These are phyloP conservation scores for Microbotryum saponariae DNA, from an alignment of 1,284 basidiomycete genomes.

Conservation along the genomic window DNA sequence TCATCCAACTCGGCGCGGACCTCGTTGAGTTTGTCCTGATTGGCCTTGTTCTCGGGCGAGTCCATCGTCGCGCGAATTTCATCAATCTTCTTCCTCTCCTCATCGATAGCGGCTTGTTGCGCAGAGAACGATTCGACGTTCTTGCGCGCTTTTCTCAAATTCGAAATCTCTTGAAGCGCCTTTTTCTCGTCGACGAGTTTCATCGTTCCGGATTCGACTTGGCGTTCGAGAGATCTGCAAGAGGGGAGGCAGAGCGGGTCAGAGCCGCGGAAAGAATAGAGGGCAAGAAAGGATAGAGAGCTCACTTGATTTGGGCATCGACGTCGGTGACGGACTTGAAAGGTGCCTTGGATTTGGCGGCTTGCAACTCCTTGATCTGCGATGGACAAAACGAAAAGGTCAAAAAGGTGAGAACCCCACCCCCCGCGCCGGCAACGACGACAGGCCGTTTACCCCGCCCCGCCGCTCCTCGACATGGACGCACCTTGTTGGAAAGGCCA, in stretches of 20 bases:
- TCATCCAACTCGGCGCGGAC: constrained; percentile 81
- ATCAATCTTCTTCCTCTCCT: constrained; percentile 65
- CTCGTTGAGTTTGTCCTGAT: constrained; percentile 70
- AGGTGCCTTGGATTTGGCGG: constrained; percentile 68
- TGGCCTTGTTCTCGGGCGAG: constrained; percentile 79
- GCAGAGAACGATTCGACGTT: constrained; percentile 67
- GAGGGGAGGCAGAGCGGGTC: no score
- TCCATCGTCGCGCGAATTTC: constrained; percentile 77
- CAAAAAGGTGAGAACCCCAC: background rate
- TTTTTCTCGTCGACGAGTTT: constrained; percentile 95
- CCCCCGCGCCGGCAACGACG: no score
- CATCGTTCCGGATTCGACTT: constrained; percentile 84
- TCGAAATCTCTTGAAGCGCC: constrained; percentile 73
- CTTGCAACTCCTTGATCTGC: constrained; percentile 81
- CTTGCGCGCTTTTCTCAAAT: constrained; percentile 31
- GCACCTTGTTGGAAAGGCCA: constrained; percentile 69
- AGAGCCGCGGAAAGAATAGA: constrained; percentile 1
- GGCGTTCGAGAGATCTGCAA: constrained; percentile 66
- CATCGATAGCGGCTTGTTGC: constrained; percentile 71
- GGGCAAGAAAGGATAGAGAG: constrained; percentile 19
- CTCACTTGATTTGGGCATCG: constrained; percentile 75
- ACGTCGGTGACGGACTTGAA: constrained; percentile 83
- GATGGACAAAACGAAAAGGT: background rate
- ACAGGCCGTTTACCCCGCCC: no score
- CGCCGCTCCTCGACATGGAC: constrained; percentile 13